Evolutionary conservation across 345 rosid species (phyloP).

Genomic region (Hypericum perforatum): DNA sequence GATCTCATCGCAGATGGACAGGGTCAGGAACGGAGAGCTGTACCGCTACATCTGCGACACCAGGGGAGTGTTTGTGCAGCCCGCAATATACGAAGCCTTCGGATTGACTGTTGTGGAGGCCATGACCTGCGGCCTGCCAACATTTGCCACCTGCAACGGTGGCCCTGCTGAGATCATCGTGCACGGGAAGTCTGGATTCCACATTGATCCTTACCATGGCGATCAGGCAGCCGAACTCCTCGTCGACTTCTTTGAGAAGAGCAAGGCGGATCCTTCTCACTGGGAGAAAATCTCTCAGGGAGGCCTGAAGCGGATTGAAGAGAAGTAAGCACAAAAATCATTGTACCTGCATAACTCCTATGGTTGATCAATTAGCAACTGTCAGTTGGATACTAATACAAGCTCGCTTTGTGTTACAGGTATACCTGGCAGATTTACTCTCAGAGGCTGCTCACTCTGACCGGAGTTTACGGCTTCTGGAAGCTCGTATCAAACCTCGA

Average conservation of each 20-base stretch:
- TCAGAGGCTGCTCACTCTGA: slow-evolving; percentile 70
- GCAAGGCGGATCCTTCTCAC: slow-evolving; percentile 50
- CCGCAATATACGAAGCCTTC: slow-evolving; percentile 75
- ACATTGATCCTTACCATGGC: slow-evolving; percentile 90
- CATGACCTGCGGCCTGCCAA: slow-evolving; percentile 83
- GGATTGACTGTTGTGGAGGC: slow-evolving; percentile 88
- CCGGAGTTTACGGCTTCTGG: slow-evolving; percentile 92
- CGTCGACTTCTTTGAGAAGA: slow-evolving; percentile 62
- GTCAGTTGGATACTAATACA: neutral
- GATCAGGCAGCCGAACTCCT: slow-evolving; percentile 64
- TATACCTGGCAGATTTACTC: slow-evolving; percentile 91
- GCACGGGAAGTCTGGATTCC: slow-evolving; percentile 71
- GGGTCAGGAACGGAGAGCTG: slow-evolving; percentile 72
- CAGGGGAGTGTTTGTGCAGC: slow-evolving; percentile 87
- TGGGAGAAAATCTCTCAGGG: slow-evolving; percentile 71
- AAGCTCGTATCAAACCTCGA: slow-evolving; percentile 93
- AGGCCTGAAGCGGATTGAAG: slow-evolving; percentile 70
- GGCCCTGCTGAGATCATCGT: slow-evolving; percentile 97
- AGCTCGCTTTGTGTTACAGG: slow-evolving; percentile 20
- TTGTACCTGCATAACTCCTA: neutral
- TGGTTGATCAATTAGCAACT: no score
- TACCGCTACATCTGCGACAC: slow-evolving; percentile 74
- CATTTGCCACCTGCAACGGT: slow-evolving; percentile 80
- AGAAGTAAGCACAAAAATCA: slow-evolving; percentile 43
- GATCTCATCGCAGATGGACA: slow-evolving; percentile 90